Conservation (phyloP, 495 filamentous ascomycete genomes). For the Penicillium bialowiezense region DNA sequence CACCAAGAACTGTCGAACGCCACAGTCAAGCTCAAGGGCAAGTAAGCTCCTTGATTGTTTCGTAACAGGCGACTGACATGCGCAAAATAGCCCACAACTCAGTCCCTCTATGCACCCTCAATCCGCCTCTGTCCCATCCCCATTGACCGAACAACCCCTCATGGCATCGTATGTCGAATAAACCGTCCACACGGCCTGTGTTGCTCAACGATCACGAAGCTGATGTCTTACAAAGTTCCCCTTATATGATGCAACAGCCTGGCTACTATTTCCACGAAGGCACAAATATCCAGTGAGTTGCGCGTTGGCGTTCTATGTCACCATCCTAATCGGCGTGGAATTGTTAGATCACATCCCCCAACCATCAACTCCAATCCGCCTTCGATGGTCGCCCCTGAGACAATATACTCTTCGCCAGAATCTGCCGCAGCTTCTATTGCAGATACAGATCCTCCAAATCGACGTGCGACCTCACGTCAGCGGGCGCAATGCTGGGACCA, state of each 20-base stretch:
- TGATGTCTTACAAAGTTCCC: neutral
- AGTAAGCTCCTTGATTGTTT: neutral
- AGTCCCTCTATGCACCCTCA: constrained; percentile 16
- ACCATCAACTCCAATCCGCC: constrained; percentile 29
- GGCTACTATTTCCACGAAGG: constrained; percentile 23
- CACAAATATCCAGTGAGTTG: constrained; percentile 18
- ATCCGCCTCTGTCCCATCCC: constrained; percentile 1
- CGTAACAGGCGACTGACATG: neutral
- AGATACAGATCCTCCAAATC: constrained; percentile 52
- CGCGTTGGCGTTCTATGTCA: neutral
- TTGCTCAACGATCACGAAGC: neutral
- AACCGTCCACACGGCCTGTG: neutral
- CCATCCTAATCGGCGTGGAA: neutral
- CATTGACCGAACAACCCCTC: constrained; percentile 16
- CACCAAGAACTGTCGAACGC: constrained; percentile 9
- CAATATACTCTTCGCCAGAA: constrained; percentile 32
- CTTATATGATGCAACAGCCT: constrained; percentile 26
- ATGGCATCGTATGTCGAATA: constrained; percentile 22
- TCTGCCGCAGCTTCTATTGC: constrained; percentile 18
- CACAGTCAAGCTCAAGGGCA: constrained; percentile 21
- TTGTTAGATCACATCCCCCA: constrained; percentile 17
- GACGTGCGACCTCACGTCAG: constrained; percentile 70
- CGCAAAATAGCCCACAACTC: constrained; percentile 15
- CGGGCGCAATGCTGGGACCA: constrained; percentile 96
- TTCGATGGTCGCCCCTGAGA: constrained; percentile 24